Conservation (phyloP, 768 basidiomycete species). For the Rhizopogon vesiculosus region DNA sequence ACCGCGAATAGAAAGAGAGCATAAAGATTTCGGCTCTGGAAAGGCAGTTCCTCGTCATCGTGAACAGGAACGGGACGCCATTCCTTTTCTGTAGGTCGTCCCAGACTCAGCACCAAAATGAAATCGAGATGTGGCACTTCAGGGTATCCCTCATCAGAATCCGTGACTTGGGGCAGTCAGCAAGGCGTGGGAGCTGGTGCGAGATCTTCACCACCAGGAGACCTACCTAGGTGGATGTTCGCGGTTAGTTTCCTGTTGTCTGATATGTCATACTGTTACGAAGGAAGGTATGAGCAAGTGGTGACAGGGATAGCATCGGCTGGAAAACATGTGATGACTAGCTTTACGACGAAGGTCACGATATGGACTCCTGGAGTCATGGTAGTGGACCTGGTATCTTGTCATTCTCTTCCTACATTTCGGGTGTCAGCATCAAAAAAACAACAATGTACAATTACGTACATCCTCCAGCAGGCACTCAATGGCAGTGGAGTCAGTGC, state of each 20-base stretch:
- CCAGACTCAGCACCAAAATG: too few species aligned
- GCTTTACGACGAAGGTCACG: conserved; percentile 91
- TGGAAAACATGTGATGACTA: conserved; percentile 65
- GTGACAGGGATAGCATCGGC: neutral
- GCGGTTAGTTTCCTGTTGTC: conserved; percentile 95
- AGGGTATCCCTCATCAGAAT: too few species aligned
- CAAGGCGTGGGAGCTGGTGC: too few species aligned
- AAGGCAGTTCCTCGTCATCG: too few species aligned
- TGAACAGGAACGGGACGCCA: too few species aligned
- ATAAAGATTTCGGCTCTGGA: too few species aligned
- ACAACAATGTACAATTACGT: conserved; percentile 13
- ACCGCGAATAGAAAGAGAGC: too few species aligned
- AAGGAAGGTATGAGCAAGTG: neutral
- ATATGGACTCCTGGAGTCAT: conserved; percentile 85
- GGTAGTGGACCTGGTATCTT: conserved; percentile 86
- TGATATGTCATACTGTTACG: conserved; percentile 80
- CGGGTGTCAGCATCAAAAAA: neutral
- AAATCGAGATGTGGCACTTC: too few species aligned
- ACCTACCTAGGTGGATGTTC: conserved; percentile 43
- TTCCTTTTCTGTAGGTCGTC: too few species aligned
- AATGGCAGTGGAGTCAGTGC: conserved; percentile 98
- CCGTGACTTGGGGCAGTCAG: too few species aligned
- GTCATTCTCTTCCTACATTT: conserved; percentile 58
- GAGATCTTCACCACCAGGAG: too few species aligned
- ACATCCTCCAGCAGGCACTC: conserved; percentile 62